These are phyloP conservation scores for Neurospora intermedia DNA, from an alignment of 495 filamentous ascomycete species.

Conservation along the genomic window DNA sequence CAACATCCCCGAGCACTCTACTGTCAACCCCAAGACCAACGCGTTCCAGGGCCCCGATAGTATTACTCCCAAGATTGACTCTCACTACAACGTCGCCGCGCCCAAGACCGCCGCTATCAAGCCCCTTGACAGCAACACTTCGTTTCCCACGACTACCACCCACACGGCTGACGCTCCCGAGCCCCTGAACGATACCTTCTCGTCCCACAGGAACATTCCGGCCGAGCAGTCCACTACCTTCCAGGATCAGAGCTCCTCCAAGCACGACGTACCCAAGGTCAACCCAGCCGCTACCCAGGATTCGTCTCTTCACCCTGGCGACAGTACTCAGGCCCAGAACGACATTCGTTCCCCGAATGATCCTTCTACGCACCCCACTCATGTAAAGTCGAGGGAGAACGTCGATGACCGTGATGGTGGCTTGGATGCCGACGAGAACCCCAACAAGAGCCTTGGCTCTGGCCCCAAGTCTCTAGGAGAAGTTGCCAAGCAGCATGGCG, in stretches of 20 bases:
- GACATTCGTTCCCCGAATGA: constrained; percentile 26
- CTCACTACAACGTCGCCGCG: background rate
- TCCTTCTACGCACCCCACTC: constrained; percentile 15
- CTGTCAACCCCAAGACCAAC: background rate
- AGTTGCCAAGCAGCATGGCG: constrained; percentile 32
- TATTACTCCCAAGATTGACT: background rate
- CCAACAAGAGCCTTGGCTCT: constrained; percentile 31
- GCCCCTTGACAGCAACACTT: background rate
- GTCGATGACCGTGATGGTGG: constrained; percentile 18
- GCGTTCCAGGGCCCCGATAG: background rate
- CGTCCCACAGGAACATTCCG: background rate
- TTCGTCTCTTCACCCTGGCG: constrained; percentile 17
- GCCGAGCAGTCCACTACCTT: background rate
- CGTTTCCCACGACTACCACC: background rate
- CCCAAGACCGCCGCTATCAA: background rate
- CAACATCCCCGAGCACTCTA: background rate
- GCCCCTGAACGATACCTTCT: background rate
- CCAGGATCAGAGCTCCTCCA: background rate
- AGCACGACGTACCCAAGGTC: background rate
- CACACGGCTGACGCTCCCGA: background rate
- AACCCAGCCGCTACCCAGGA: constrained; percentile 18
- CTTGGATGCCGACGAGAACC: constrained; percentile 16
- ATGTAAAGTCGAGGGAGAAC: constrained; percentile 13
- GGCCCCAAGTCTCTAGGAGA: constrained; percentile 31
- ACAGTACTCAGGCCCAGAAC: constrained; percentile 26